Evolutionary conservation across 139 green algal species (phyloP), one percentile per base, ranked within the genome.

Genomic region (Gonium pectorale): DNA sequence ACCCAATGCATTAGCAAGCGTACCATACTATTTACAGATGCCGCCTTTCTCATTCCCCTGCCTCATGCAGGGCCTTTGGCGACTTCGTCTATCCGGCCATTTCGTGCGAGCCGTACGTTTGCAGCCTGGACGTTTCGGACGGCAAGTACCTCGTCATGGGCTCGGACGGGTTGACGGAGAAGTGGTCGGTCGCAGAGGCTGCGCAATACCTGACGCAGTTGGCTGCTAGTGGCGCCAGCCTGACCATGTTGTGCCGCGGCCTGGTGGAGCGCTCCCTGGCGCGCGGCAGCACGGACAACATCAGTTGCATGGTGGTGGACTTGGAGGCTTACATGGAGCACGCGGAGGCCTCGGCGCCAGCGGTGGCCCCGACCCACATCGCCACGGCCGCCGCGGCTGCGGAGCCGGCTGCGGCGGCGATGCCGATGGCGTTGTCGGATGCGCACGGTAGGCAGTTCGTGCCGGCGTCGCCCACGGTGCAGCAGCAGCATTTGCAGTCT

Each of bases 31-130:
- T n/a, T n/a, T n/a, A n/a, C n/a, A n/a, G n/a, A n/a, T n/a, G n/a
- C n/a, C n/a, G n/a, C n/a, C n/a, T n/a, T n/a, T n/a, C n/a, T n/a
- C n/a, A n/a, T n/a, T n/a, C n/a, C n/a, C n/a, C n/a, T n/a, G n/a
- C n/a, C n/a, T n/a, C n/a, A n/a, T 24, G 46, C 46, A 11, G 70
- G 26, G 79, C 79, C 0, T 85, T 85, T 21, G 79, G 79, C 26
- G 79, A 85, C 49, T 85, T 85, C 26, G 49, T 77, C 33, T 85
- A 85, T 29, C 79, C 79, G 9, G 79, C 79, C 26, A 77, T 85
- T 15, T 75, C 64, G 33, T 85, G 79, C 44, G 79, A 85, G 64
- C 79, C 79, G 38, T 38, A 78, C 38, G 79, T 85, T 9, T 85
- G 79, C 79, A 43, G 64, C 0, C 64, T 85, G 24, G 79, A 83